Evolutionary conservation across 805 yeast species (phyloP), one percentile per base, ranked within the genome.

Genomic region (Cyberlindnera maclurae): DNA sequence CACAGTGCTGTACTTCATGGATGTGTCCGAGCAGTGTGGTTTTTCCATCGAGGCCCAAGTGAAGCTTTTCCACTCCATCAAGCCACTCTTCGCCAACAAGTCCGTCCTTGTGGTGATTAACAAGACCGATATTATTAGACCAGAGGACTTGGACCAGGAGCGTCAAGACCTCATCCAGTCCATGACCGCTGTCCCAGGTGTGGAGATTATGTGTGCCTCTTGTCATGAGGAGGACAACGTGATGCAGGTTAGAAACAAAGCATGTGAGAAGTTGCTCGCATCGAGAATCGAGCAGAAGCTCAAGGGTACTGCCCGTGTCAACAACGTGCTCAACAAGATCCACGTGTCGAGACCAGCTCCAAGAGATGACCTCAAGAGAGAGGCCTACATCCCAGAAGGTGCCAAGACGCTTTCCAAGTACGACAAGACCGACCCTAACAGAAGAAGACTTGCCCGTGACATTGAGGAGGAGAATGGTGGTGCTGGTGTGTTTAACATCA

Each of bases 21-120:
- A 93, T 72, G 73, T 90, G 52, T 85, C 96, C 26, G 99, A 93
- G 71, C 97, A 90, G 74, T 93, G 99, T 77, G 99, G 99, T 36
- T 93, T 90, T 70, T 79, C 95, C 16, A 79, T 93, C 50, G 97
- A 89, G 68, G 96, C 89, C 40, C 99, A 93, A 71, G 97, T 93
- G 51, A 87, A 90, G 68, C 73, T 93, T 47, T 93, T 89, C 79
- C 94, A 93, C 64, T 84, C 95, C 32, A 90, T 93, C 67, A 93
- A 93, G 68, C 98, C 97, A 30, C 73, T 93, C 57, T 93, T 93
- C 57, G 96, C 97, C 51, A 93, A 93, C 72, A 93, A 93, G 67
- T 80, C 95, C 7, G 98, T 93, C 38, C 71, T 93, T 74, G 90
- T 93, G 52, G 97, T 93, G 48, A 76, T 93, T 66, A 93, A 93